Conservation (phyloP, 192 early-diverging fungal species). For the Entophlyctis luteolus region DNA sequence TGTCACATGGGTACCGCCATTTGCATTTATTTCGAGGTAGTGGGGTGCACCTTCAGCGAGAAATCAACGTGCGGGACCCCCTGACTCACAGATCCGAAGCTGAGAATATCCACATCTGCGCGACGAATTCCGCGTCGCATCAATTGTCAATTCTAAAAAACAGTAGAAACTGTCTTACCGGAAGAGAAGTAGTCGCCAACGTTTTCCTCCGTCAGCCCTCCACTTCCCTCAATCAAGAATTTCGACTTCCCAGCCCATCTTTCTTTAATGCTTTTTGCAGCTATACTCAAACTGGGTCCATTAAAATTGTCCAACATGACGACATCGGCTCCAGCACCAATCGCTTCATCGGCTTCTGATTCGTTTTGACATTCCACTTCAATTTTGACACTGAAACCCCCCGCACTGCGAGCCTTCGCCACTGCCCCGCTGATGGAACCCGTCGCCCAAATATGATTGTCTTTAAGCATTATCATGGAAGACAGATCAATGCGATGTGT, state of each 20-base stretch:
- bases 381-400: constrained; percentile 91
- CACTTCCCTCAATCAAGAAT: constrained; percentile 84
- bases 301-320: constrained; percentile 97
- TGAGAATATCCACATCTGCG: constrained; percentile 80
- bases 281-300: constrained; percentile 59
- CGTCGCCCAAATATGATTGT: constrained; percentile 92
- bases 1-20: too few species aligned
- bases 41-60: constrained; percentile 81
- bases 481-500: constrained; percentile 96
- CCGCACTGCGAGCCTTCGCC: constrained; percentile 68
- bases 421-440: constrained; percentile 93
- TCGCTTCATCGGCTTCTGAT: constrained; percentile 91
- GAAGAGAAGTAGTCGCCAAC: constrained; percentile 73
- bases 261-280: constrained; percentile 73
- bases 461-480: constrained; percentile 98
- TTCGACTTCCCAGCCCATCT: constrained; percentile 60
- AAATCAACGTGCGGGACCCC: constrained; percentile 95
- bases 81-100: constrained; percentile 89
- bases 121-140: not conserved
- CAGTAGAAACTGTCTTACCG: constrained; percentile 44
- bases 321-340: constrained; percentile 92
- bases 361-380: constrained; percentile 95
- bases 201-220: constrained; percentile 90
- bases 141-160: not conserved
- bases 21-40: not conserved